Percentiles rank a stretch among this genome's conserved stretches.
phyloP scores from a whole-genome alignment of 2,329 filamentous ascomycete species.

The Calonectria hawksworthii region DNA sequence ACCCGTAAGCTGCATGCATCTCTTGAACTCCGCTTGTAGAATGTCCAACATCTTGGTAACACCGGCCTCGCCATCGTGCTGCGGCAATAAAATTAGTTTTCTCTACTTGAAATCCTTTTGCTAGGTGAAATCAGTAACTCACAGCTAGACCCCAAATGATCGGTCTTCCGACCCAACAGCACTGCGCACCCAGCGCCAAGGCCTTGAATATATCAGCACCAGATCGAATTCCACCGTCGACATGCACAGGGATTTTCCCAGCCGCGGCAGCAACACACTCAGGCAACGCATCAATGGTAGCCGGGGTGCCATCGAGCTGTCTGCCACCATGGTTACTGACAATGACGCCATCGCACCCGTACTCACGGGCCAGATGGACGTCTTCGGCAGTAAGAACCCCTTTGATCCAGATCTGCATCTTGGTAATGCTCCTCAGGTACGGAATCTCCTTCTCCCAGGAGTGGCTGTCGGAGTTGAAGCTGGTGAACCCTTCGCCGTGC shows the following conservation, averaged over 20 bases:
- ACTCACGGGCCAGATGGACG: slow-evolving; percentile 51
- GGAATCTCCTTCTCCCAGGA: slow-evolving; percentile 66
- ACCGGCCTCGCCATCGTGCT: slow-evolving; percentile 20
- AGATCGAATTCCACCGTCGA: slow-evolving; percentile 18
- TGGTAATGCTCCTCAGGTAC: slow-evolving; percentile 63
- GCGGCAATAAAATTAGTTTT: not conserved
- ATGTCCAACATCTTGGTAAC: slow-evolving; percentile 17
- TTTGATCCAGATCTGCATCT: slow-evolving; percentile 65
- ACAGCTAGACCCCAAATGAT: slow-evolving; percentile 10
- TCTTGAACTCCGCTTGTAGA: slow-evolving; percentile 16
- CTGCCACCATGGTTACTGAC: slow-evolving; percentile 63
- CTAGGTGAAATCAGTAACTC: not conserved
- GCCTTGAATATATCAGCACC: slow-evolving; percentile 24
- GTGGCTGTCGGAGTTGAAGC: slow-evolving; percentile 46
- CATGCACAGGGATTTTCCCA: not conserved
- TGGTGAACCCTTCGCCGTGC: slow-evolving; percentile 6
- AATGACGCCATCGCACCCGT: slow-evolving; percentile 57
- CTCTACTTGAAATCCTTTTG: too few species aligned
- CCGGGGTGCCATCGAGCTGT: slow-evolving; percentile 60
- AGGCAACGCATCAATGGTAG: slow-evolving; percentile 55
- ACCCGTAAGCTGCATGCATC: slow-evolving; percentile 20
- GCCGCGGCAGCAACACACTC: not conserved
- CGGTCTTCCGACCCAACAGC: slow-evolving; percentile 5
- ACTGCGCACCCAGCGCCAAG: slow-evolving; percentile 7
- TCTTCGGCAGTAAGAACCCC: slow-evolving; percentile 60